Conservation (phyloP, 176 grass and related monocot species). For the Sorghum bicolor region Sorghum_bicolor_NCBIv3 NC_012875.2:54650001-54650500, state of each 20-base stretch:
- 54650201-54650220: slow-evolving; percentile 38
- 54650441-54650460: slow-evolving; percentile 26
- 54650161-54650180: neutral
- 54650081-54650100: neutral
- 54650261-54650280: slow-evolving; percentile 26
- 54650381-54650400: neutral
- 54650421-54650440: slow-evolving; percentile 48
- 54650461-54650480: neutral
- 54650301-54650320: slow-evolving; percentile 24
- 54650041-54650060: neutral
- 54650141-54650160: neutral
- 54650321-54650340: slow-evolving; percentile 36
- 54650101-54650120: neutral
- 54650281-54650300: slow-evolving; percentile 1
- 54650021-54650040: neutral
- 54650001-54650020: neutral
- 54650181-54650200: neutral
- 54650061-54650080: neutral
- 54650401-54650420: slow-evolving; percentile 18
- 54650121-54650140: neutral
- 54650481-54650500: neutral
- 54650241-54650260: slow-evolving; percentile 42
- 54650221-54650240: slow-evolving; percentile 30
- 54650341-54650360: neutral
- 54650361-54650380: neutral